Base-by-base conservation (phyloP, 1,284 basidiomycete genomes). In the Amylostereum chailletii region DNA sequence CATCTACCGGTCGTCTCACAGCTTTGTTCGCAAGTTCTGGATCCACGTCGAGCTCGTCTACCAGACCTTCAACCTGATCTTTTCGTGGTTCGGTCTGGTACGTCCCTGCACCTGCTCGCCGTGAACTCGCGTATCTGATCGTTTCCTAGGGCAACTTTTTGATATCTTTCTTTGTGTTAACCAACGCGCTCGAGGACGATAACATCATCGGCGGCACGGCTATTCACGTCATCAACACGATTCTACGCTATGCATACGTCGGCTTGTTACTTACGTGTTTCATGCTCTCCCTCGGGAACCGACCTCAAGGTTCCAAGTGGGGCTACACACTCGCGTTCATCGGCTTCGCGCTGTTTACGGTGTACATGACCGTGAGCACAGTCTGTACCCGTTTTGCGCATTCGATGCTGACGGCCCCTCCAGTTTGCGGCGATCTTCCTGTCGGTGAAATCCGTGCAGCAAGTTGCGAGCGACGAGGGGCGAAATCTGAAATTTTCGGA, bases 201-300 rank as follows among this genome's bases (percentile, higher is more conserved):
- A 31, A 11, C 6, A n/a, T 43, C 63, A 58, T 77, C 5, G 65
- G 83, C 45, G 61, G 62, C 26, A 70, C 71, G 1, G 80, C 80
- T 34, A 83, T 91, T 51, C 68, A 82, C 47, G 75, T 83, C 60
- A 70, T 89, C 67, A 95, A 94, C 65, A 61, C 82, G 41, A 77
- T 91, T 9, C 72, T 95, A 43, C 80, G 87, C 52, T 97, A 95
- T 71, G 73, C 88, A 57, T 98, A 97, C 62, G 73, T 94, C 48
- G 90, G 88, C 2, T 79, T 92, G 36, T 77, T 97, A 11, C 77
- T 94, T 11, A 85, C 89, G 0, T 90, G 86, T 58, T 97, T 99
- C 74, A 75, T 98, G 19, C 90, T 99, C 64, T 90, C 92, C 0
- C 94, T 99, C 89, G 95, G 96, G 3, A 99, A 98, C 65, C 85